phyloP scores from a whole-genome alignment of 257 asterid species.

The Lithospermum erythrorhizon region DNA sequence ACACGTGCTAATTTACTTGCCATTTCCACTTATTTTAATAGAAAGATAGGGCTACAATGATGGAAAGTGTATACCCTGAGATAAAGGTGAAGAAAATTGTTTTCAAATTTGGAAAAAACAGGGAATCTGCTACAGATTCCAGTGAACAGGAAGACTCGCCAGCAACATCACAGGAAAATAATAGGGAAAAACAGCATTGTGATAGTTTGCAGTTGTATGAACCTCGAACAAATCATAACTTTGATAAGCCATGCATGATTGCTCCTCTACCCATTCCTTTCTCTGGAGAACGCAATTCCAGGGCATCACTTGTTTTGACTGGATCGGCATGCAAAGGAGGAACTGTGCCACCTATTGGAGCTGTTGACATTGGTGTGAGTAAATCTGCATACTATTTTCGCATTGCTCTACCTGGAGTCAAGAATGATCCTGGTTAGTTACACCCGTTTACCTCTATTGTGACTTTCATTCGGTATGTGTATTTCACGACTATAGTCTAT shows the following conservation, averaged over 20 bases:
- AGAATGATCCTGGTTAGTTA: conserved; percentile 60
- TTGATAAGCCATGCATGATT: conserved; percentile 32
- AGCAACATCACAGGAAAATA: conserved; percentile 15
- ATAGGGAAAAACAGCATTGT: conserved; percentile 13
- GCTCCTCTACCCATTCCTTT: conserved; percentile 44
- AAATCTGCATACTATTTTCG: conserved; percentile 62
- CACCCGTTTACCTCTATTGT: conserved; percentile 1
- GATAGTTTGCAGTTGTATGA: conserved; percentile 17
- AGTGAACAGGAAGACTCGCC: conserved; percentile 11
- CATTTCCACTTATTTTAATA: neutral
- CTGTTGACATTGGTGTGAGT: conserved; percentile 59
- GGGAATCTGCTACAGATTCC: conserved; percentile 8
- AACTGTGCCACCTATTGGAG: conserved; percentile 66
- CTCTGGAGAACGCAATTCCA: conserved; percentile 31
- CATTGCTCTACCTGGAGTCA: conserved; percentile 85
- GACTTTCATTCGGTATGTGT: neutral
- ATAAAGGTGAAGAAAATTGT: conserved; percentile 26
- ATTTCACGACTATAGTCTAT: no score
- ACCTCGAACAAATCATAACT: conserved; percentile 5
- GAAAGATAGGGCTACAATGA: neutral
- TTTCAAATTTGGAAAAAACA: conserved; percentile 29
- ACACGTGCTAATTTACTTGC: neutral
- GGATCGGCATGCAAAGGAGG: conserved; percentile 52
- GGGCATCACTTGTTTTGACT: conserved; percentile 29
- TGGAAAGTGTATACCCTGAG: conserved; percentile 27